These are phyloP conservation scores for Phytophthora pseudosyringae DNA, from an alignment of 352 stramenopile species.

Conservation along the genomic window DNA sequence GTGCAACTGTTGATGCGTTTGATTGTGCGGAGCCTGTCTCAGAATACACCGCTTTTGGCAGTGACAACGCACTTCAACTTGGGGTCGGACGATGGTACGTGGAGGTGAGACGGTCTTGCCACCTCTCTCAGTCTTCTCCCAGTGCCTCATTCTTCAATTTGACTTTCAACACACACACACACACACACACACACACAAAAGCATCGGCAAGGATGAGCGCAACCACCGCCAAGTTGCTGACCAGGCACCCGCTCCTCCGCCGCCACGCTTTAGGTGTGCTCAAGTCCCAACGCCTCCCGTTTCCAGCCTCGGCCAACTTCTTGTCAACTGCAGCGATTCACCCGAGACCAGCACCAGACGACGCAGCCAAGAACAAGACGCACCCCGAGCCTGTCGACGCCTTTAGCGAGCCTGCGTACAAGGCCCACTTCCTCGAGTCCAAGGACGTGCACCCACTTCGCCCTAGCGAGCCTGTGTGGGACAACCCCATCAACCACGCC, in stretches of 20 bases:
- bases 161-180: not conserved
- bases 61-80: too few species aligned
- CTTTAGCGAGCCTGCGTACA: conserved; percentile 30
- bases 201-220: not conserved
- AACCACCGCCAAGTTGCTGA: conserved; percentile 8
- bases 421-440: conserved; percentile 38
- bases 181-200: too few species aligned
- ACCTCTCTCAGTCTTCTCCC: not conserved
- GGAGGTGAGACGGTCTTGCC: conserved; percentile 4
- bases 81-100: not conserved
- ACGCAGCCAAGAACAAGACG: not conserved
- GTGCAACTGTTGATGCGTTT: not conserved
- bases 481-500: conserved; percentile 42
- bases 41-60: too few species aligned
- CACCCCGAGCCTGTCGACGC: conserved; percentile 15
- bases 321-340: conserved; percentile 18
- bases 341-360: not conserved
- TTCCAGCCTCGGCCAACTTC: conserved; percentile 11
- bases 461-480: conserved; percentile 28
- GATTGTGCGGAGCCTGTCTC: not conserved
- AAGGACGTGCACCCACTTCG: conserved; percentile 25
- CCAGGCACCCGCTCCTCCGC: conserved; percentile 10
- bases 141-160: conserved; percentile 16
- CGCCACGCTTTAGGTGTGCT: conserved; percentile 9
- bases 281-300: conserved; percentile 9